Evolutionary conservation across 2,329 filamentous ascomycete genomes (phyloP), one percentile per base, ranked within the genome.

Genomic region (Trichophyton rubrum): DNA sequence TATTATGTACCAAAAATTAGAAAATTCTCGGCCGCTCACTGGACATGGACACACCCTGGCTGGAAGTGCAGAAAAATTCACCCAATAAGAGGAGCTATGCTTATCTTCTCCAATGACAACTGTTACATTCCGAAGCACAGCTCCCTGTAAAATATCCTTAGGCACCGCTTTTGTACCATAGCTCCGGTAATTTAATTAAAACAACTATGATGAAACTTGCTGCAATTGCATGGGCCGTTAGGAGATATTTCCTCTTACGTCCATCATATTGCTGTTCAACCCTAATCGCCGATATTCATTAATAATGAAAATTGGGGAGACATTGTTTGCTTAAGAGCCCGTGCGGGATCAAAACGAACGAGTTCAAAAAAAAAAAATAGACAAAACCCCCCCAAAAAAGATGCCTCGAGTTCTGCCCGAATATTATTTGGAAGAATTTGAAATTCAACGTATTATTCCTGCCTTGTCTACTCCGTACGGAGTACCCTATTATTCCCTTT

Each of bases 201-300:
- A 15, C 20, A 51, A 4, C 13, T 2, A 51, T 51, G 11, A 27
- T 51, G 20, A 51, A 51, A 51, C 45, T 51, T 15, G 20, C 45
- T 51, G 45, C 45, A 51, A 30, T 30, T 24, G 45, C 45, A 24
- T 51, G 45, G 45, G 45, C 45, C 20, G 45, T 51, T 51, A 51
- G 45, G 45, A 51, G 45, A 51, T 51, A 51, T 51, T 51, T 51
- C 45, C 45, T 51, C 20, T 51, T 51, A 51, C 22, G 45, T 51
- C 45, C 45, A 24, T 11, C 20, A 51, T 27, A 51, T 15, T 51
- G 45, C 3, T 27, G 45, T 51, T 51, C 45, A 51, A 51, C 22
- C 17, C 20, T 51, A 27, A 27, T 51, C 13, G 33, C 11, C 22
- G 45, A 11, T 22, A 51, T 51, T 43, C 45, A 51, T 51, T 51